These are phyloP conservation scores for Boletus reticulatus DNA, from an alignment of 768 basidiomycete genomes.

Conservation along the genomic window DNA sequence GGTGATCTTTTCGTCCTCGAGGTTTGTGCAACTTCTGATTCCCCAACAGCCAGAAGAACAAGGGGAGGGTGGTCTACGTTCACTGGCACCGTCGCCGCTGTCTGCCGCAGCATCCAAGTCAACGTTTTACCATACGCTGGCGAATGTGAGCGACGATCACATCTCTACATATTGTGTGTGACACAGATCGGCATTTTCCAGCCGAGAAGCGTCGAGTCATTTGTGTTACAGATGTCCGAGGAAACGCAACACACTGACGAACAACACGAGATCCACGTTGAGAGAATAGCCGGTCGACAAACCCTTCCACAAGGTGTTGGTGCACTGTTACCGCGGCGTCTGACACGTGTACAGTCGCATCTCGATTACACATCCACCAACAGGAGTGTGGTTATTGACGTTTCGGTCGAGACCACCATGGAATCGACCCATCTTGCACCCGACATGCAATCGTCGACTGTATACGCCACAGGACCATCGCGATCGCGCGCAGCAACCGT, in stretches of 20 bases:
- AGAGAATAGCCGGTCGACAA: constrained; percentile 43
- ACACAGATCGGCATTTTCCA: constrained; percentile 22
- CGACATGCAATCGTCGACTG: constrained; percentile 13
- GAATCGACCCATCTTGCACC: constrained; percentile 6
- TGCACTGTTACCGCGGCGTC: constrained; percentile 43
- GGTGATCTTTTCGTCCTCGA: constrained; percentile 33
- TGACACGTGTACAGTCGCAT: constrained; percentile 42
- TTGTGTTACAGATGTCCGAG: constrained; percentile 38
- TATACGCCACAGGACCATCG: constrained; percentile 24
- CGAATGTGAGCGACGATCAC: constrained; percentile 34
- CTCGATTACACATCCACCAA: constrained; percentile 33
- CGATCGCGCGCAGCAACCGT: constrained; percentile 37
- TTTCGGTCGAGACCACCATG: constrained; percentile 46
- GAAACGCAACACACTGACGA: constrained; percentile 41
- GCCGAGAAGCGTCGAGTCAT: constrained; percentile 45
- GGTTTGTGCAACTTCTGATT: constrained; percentile 1
- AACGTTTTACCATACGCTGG: constrained; percentile 45
- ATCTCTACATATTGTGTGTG: neutral
- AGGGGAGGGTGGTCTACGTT: constrained; percentile 21
- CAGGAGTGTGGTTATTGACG: constrained; percentile 40
- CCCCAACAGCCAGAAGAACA: constrained; percentile 19
- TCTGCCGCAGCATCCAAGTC: constrained; percentile 44
- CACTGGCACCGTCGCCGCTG: constrained; percentile 31
- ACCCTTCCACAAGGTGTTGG: constrained; percentile 43
- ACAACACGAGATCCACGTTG: constrained; percentile 47